These are phyloP conservation scores for Melanomma pulvis-pyrius DNA, from an alignment of 495 filamentous ascomycete genomes.

Conservation along the genomic window DNA sequence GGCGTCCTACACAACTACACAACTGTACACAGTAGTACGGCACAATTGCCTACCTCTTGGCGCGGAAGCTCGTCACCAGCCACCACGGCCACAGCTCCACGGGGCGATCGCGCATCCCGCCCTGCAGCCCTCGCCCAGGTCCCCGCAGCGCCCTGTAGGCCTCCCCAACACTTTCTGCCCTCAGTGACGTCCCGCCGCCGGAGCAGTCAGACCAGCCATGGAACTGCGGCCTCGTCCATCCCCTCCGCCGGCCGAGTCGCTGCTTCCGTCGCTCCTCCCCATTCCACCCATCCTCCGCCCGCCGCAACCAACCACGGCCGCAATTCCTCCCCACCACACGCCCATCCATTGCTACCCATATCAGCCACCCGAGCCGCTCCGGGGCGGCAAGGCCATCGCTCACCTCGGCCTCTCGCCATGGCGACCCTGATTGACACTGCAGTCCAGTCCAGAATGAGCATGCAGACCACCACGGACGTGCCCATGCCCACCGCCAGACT, in stretches of 20 bases:
- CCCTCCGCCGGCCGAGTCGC: constrained; percentile 8
- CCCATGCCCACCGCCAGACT: constrained; percentile 1
- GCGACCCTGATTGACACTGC: constrained; percentile 29
- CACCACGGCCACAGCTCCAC: no score
- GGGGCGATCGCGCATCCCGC: not conserved
- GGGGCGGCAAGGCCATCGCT: not conserved
- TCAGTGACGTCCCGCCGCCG: not conserved
- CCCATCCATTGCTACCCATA: not conserved
- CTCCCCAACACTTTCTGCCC: not conserved
- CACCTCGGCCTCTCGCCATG: constrained; percentile 18
- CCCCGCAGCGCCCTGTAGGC: not conserved
- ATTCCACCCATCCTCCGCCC: not conserved
- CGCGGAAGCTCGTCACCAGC: no score
- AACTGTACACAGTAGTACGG: no score
- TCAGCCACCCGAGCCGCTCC: constrained; percentile 8
- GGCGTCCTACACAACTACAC: no score
- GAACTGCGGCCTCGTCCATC: not conserved
- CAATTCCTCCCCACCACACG: constrained; percentile 9
- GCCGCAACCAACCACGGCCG: constrained; percentile 8
- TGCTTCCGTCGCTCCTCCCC: constrained; percentile 13
- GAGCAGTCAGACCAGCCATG: not conserved
- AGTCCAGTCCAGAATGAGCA: constrained; percentile 14
- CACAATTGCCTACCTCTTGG: no score
- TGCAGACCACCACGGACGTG: not conserved
- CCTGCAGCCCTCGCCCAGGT: no score